A percentile compares a stretch with the other conserved stretches of the same genome.
These are phyloP conservation scores for Fusarium sp. DNA, from an alignment of 2,329 filamentous ascomycete species.

Conservation along the genomic window DNA sequence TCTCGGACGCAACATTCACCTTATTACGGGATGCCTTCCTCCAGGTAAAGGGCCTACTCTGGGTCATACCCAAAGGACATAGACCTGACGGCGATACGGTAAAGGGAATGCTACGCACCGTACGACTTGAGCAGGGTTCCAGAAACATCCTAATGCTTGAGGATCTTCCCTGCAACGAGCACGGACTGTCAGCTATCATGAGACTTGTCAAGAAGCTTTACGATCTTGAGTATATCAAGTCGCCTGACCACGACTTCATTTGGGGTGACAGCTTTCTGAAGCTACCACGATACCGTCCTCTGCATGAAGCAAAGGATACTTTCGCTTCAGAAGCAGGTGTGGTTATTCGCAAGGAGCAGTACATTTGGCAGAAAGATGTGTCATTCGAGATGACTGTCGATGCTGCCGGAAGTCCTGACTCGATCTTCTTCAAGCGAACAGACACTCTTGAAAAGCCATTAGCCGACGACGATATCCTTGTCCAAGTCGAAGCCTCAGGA, in stretches of 20 bases:
- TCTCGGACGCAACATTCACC: background rate
- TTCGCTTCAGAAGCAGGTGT: background rate
- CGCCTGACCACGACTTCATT: background rate
- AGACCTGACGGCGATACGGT: background rate
- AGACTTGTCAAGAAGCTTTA: background rate
- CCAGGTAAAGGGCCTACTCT: background rate
- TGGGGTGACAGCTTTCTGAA: background rate
- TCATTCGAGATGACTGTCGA: background rate
- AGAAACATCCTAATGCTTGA: background rate
- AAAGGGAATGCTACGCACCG: background rate
- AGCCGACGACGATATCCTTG: background rate
- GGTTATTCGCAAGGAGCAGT: background rate
- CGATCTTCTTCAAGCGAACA: background rate
- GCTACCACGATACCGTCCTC: background rate
- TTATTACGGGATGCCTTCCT: background rate
- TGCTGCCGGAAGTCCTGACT: background rate
- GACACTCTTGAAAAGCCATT: background rate
- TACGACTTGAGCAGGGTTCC: background rate
- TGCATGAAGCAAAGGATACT: background rate
- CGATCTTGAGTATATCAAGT: background rate
- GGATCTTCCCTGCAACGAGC: background rate
- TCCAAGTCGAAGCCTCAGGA: conserved; percentile 19
- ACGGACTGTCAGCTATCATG: background rate
- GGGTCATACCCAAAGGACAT: background rate
- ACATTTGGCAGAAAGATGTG: background rate